Conservation (phyloP, 1,284 basidiomycete genomes). For the Fistulinella staudtii region DNA sequence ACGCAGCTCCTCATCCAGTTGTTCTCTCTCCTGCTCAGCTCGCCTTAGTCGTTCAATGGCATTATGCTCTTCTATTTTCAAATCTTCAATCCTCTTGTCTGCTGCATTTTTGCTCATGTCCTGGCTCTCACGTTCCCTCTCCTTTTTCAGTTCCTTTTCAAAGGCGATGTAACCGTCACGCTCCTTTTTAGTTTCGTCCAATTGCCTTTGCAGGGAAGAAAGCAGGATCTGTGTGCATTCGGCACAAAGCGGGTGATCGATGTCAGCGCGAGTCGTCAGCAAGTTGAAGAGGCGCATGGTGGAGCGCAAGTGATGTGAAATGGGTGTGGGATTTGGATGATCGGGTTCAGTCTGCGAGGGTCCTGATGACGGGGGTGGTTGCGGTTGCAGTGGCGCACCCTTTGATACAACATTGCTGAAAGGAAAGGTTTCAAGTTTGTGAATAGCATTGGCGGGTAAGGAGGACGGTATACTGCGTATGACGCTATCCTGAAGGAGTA, state of each 20-base stretch:
- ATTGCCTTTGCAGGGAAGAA: constrained; percentile 70
- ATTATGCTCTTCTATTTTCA: constrained; percentile 70
- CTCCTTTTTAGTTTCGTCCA: constrained; percentile 89
- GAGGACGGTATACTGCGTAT: constrained; percentile 59
- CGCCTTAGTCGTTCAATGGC: constrained; percentile 71
- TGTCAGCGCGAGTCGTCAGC: constrained; percentile 74
- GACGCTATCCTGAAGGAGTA: constrained; percentile 82
- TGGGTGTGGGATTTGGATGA: constrained; percentile 62
- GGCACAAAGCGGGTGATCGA: constrained; percentile 93
- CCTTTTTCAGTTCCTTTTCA: constrained; percentile 80
- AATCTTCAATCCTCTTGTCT: constrained; percentile 65
- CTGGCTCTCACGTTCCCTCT: constrained; percentile 63
- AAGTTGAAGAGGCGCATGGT: constrained; percentile 74
- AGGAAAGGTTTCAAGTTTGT: constrained; percentile 39
- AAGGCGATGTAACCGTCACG: constrained; percentile 91
- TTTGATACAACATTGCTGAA: constrained; percentile 29
- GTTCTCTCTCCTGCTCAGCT: constrained; percentile 70
- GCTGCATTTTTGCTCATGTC: constrained; percentile 58
- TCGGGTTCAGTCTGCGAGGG: constrained; percentile 41
- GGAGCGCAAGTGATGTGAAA: constrained; percentile 74
- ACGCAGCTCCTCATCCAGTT: constrained; percentile 70
- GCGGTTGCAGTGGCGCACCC: constrained; percentile 15
- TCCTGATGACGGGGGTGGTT: constrained; percentile 22
- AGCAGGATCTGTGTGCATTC: constrained; percentile 90
- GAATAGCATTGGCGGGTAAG: constrained; percentile 35